phyloP scores from a whole-genome alignment of 176 grass and related monocot genomes.

The Aegilops longissima region DNA sequence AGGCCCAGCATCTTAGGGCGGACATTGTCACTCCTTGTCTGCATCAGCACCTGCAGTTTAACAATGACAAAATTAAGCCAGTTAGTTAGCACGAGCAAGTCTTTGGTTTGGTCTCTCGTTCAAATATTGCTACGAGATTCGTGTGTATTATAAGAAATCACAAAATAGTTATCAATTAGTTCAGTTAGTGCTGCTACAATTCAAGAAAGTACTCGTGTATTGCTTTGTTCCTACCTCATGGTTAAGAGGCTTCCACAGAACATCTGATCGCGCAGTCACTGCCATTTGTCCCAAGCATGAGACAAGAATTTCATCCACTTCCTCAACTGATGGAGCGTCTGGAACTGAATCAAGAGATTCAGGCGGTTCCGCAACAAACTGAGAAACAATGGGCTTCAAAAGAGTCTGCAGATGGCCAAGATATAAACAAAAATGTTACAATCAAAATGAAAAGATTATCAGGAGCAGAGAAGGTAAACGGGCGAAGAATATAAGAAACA shows the following conservation, averaged over 20 bases:
- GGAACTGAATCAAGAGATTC: conserved; percentile 32
- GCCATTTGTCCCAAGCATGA: conserved; percentile 93
- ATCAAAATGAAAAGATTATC: not conserved
- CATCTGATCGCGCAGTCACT: conserved; percentile 75
- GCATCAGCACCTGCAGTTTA: conserved; percentile 76
- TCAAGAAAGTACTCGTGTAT: conserved; percentile 11
- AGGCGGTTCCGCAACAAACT: conserved; percentile 59
- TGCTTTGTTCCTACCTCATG: conserved; percentile 68
- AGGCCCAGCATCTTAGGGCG: conserved; percentile 78
- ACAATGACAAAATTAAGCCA: conserved; percentile 1
- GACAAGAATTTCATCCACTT: conserved; percentile 76
- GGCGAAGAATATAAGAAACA: not conserved
- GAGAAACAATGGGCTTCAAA: conserved; percentile 70
- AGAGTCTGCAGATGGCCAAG: conserved; percentile 53
- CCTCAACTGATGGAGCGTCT: conserved; percentile 56
- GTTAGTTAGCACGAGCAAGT: not conserved
- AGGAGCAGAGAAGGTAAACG: not conserved
- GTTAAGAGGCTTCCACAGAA: conserved; percentile 94
- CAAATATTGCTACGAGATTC: not conserved
- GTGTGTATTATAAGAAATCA: not conserved
- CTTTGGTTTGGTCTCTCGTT: not conserved
- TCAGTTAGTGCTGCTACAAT: not conserved
- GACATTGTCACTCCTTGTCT: conserved; percentile 72
- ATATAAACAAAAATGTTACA: not conserved
- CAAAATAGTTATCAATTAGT: not conserved